These are phyloP conservation scores for Suillus weaverae DNA, from an alignment of 768 basidiomycete genomes.

Conservation along the genomic window DNA sequence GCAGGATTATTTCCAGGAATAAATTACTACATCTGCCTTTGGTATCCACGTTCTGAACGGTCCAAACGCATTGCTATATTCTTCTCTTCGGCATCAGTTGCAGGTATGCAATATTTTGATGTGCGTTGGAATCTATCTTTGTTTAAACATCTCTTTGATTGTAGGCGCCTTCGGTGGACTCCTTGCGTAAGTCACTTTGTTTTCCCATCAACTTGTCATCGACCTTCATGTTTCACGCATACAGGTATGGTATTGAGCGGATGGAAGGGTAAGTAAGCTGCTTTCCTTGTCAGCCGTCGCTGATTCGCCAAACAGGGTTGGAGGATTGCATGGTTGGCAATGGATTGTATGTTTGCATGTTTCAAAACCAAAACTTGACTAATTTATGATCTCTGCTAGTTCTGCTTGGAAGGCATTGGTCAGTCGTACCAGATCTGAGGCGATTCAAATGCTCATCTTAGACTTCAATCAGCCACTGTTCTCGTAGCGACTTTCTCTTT, in stretches of 20 bases:
- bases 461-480: slow-evolving; percentile 20
- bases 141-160: neutral
- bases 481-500: slow-evolving; percentile 29
- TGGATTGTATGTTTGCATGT: slow-evolving; percentile 33
- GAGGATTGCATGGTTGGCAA: slow-evolving; percentile 36
- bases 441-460: neutral
- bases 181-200: slow-evolving; percentile 37
- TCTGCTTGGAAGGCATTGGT: slow-evolving; percentile 33
- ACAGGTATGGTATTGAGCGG: slow-evolving; percentile 36
- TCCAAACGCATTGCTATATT: slow-evolving; percentile 63
- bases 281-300: slow-evolving; percentile 7
- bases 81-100: slow-evolving; percentile 59
- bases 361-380: neutral
- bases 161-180: slow-evolving; percentile 48
- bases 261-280: slow-evolving; percentile 36
- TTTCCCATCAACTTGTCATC: neutral
- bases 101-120: slow-evolving; percentile 32
- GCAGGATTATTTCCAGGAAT: slow-evolving; percentile 45
- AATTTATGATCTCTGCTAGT: slow-evolving; percentile 18
- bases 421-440: neutral
- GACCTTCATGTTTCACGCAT: neutral
- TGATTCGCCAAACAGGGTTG: slow-evolving; percentile 11
- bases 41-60: slow-evolving; percentile 61
- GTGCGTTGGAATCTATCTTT: neutral
- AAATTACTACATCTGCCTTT: slow-evolving; percentile 50